Percentiles rank a stretch among this genome's conserved stretches.
Evolutionary conservation across 192 early-diverging fungal genomes (phyloP).

Genomic region (Entomortierella beljakovae): DNA sequence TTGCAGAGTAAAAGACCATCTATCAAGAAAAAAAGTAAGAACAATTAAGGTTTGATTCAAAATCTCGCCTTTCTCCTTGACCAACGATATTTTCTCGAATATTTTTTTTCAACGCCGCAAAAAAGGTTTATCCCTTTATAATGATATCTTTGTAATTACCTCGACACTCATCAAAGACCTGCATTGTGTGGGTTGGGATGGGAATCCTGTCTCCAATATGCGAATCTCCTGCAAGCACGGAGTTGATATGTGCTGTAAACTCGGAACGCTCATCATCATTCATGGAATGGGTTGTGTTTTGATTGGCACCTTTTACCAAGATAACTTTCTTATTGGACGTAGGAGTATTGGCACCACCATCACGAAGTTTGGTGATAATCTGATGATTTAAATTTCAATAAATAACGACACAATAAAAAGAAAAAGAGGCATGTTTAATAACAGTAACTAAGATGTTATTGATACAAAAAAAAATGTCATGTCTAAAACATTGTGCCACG

Average conservation of each 20-base stretch:
- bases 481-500: conserved; percentile 1
- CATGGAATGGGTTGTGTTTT: conserved; percentile 96
- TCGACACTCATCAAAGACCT: conserved; percentile 95
- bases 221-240: conserved; percentile 80
- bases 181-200: conserved; percentile 94
- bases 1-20: conserved; percentile 96
- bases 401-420: conserved; percentile 4
- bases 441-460: neutral
- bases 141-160: conserved; percentile 56
- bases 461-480: conserved; percentile 5
- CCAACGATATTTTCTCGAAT: conserved; percentile 4
- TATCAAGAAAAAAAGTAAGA: conserved; percentile 15
- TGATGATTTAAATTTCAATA: conserved; percentile 14
- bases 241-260: conserved; percentile 96
- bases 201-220: conserved; percentile 90
- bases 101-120: conserved; percentile 8
- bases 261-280: conserved; percentile 99
- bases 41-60: neutral
- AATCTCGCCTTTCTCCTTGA: neutral
- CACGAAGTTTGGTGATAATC: conserved; percentile 64
- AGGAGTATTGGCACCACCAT: conserved; percentile 60
- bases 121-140: conserved; percentile 29
- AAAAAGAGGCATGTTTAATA: neutral
- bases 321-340: conserved; percentile 82
- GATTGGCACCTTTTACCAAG: conserved; percentile 83